These are phyloP conservation scores for Pisolithus tinctorius DNA, from an alignment of 768 basidiomycete species.

Conservation along the genomic window DNA sequence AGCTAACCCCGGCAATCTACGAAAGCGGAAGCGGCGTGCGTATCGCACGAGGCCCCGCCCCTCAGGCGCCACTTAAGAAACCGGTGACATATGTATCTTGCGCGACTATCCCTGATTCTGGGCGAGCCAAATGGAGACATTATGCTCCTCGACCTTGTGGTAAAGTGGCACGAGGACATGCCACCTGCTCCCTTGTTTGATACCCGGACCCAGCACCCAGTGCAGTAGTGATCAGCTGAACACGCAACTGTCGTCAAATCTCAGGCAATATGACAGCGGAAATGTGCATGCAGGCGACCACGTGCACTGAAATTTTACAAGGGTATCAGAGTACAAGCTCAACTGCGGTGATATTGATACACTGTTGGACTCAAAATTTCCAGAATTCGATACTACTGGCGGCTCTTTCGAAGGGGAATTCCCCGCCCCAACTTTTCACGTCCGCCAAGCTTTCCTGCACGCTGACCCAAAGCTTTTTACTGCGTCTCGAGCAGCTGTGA, in stretches of 20 bases:
- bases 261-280: background rate
- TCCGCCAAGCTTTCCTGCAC: slow-evolving; percentile 53
- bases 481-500: slow-evolving; percentile 41
- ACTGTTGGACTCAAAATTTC: slow-evolving; percentile 40
- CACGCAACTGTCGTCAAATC: too few species aligned
- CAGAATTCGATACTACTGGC: slow-evolving; percentile 54
- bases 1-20: too few species aligned
- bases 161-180: slow-evolving; percentile 3
- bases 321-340: slow-evolving; percentile 6
- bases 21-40: too few species aligned
- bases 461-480: slow-evolving; percentile 46
- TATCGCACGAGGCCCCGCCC: too few species aligned
- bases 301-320: slow-evolving; percentile 4
- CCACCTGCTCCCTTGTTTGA: slow-evolving; percentile 13
- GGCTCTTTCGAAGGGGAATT: slow-evolving; percentile 73
- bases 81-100: background rate
- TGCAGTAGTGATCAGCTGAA: too few species aligned
- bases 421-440: slow-evolving; percentile 59
- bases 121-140: slow-evolving; percentile 4
- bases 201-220: slow-evolving; percentile 9
- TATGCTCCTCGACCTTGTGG: slow-evolving; percentile 3
- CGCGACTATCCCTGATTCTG: background rate
- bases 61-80: too few species aligned
- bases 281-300: slow-evolving; percentile 1
- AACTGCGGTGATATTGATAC: slow-evolving; percentile 11